These are phyloP conservation scores for Pichia sp. DNA, from an alignment of 1,139 yeast species.

Conservation along the genomic window DNA sequence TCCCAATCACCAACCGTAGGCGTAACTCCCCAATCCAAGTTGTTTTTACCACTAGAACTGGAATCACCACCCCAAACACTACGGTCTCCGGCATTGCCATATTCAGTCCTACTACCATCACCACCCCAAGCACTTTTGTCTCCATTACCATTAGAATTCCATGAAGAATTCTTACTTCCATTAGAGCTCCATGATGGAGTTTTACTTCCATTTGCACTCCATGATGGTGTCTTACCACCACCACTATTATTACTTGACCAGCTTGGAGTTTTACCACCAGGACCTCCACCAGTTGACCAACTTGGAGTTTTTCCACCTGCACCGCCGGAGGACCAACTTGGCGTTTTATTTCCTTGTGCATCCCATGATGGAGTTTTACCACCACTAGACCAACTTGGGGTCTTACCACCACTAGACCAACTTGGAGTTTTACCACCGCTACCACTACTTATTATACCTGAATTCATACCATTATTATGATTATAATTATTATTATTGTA, in stretches of 20 bases:
- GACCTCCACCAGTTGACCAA: slow-evolving; percentile 23
- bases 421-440: slow-evolving; percentile 29
- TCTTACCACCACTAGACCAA: slow-evolving; percentile 17
- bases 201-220: slow-evolving; percentile 38
- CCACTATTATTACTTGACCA: slow-evolving; percentile 17
- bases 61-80: slow-evolving; percentile 37
- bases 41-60: slow-evolving; percentile 3
- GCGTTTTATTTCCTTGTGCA: slow-evolving; percentile 3
- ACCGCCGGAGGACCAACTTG: slow-evolving; percentile 1
- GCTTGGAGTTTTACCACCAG: slow-evolving; percentile 27
- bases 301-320: neutral
- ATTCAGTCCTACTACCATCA: slow-evolving; percentile 48
- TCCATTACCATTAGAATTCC: slow-evolving; percentile 34
- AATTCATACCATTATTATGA: neutral
- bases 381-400: slow-evolving; percentile 35
- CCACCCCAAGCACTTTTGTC: slow-evolving; percentile 40
- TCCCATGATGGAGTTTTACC: slow-evolving; percentile 29
- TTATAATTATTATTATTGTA: neutral
- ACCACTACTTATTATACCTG: neutral
- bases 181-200: slow-evolving; percentile 46
- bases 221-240: slow-evolving; percentile 55
- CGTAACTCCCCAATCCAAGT: slow-evolving; percentile 33
- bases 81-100: slow-evolving; percentile 41
- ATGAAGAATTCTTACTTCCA: slow-evolving; percentile 41
- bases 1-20: slow-evolving; percentile 38